Base-by-base conservation (phyloP, 495 filamentous ascomycete species). In the Podospora conica region DNA sequence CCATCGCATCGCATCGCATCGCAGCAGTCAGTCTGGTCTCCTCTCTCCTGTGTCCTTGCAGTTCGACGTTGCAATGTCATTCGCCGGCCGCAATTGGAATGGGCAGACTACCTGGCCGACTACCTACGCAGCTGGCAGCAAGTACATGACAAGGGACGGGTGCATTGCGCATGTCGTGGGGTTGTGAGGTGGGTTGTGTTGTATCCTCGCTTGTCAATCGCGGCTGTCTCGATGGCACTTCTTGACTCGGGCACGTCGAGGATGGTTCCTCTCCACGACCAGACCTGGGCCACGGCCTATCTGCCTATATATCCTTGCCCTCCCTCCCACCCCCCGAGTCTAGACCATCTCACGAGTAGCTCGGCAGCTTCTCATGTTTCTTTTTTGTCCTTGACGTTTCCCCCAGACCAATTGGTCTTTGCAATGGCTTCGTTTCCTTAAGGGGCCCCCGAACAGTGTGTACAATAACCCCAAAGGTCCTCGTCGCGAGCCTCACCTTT, bases 401-500 rank as follows among this genome's bases (percentile, higher is more conserved):
- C 61, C 68, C 66, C 73, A 63, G 73, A 62, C 75, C 76, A 74
- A 73, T 75, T 70, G 70, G 71, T 72, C 65, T 66, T 56, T 66
- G 63, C 68, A 67, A 80, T 80, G 77, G 75, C 74, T 76, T 79
- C 75, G 72, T 77, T 80, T 78, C 73, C 72, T 77, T 80, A 66
- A 69, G 31, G 23, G 58, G 61, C 67, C 31, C 62, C 58, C 69
- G 55, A 70, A 66, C 67, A 48, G 24, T 65, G 62, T 73, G 61
- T 71, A 68, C 67, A 75, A 27, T 31, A 28, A 58, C 53, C 22
- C 65, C 53, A 58, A 61, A 22, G 48, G 54, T 18, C 59, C 25
- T 29, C 21, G 22, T 55, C 48, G 29, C 20, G 48, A n/a, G 24
- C 25, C 24, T 12, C 61, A 61, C 9, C 60, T 23, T 23, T 53